Base-by-base conservation (phyloP, 1,284 basidiomycete genomes). In the Cutaneotrichosporon sp. region DNA sequence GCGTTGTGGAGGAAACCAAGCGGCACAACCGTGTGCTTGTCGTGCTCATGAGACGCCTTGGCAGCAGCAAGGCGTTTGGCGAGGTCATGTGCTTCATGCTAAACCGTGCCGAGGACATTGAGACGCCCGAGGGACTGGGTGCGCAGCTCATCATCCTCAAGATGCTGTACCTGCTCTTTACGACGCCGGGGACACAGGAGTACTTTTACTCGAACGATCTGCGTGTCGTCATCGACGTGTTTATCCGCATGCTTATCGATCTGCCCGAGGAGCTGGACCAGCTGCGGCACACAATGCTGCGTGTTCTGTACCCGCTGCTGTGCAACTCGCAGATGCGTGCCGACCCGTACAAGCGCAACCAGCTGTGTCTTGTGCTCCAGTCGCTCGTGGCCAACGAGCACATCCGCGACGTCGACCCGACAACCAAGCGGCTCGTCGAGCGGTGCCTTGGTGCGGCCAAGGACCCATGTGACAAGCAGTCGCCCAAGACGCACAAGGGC, bases 11-110 rank as follows among this genome's bases (percentile, higher is more conserved):
- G 41, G 71, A 73, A 21, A 62, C 71, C 1, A 75, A 75, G 56
- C 66, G 63, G 60, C 58, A 65, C 46, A 98, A 98, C 68, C 80
- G 90, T 15, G 86, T 97, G 0, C 76, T 97, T 36, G 80, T 83
- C 21, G 84, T 94, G 0, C 79, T 98, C 23, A 87, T 89, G 79
- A 80, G 86, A 21, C 83, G 93, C 14, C 74, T 91, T 34, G 85
- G 88, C 8, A 84, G 83, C 12, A 89, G 85, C 74, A 91, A 90
- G 77, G 97, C 94, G 0, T 97, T 98, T 72, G 92, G 92, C 14
- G 92, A 94, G 76, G 98, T 97, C 67, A 83, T 98, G 79, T 97
- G 98, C 59, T 99, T 97, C 73, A 98, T 98, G 87, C 79, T 99
- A 39, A 98, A 99, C 68, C 84, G 94, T 55, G 88, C 92, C 42